A percentile compares a stretch with the other conserved stretches of the same genome.
These are phyloP conservation scores for Yamadazyma pseudoaaseri DNA, from an alignment of 1,139 yeast species.

Conservation along the genomic window DNA sequence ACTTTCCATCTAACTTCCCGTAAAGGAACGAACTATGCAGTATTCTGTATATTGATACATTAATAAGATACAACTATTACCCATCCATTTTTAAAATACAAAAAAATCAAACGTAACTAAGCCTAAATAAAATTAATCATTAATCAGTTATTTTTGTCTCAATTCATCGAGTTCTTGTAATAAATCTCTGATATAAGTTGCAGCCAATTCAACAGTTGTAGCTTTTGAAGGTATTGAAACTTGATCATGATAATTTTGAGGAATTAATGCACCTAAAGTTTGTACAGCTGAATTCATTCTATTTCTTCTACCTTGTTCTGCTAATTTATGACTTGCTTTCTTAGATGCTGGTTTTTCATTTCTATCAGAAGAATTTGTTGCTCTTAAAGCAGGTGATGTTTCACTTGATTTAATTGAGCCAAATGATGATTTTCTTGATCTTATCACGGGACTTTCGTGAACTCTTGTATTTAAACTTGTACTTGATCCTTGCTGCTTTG, in stretches of 20 bases:
- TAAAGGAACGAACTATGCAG: too few species aligned
- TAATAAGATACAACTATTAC: too few species aligned
- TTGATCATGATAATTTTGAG: slow-evolving; percentile 57
- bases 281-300: slow-evolving; percentile 85
- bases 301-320: slow-evolving; percentile 94
- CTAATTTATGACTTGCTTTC: slow-evolving; percentile 84
- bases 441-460: slow-evolving; percentile 10
- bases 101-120: too few species aligned
- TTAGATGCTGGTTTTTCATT: slow-evolving; percentile 42
- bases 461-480: neutral
- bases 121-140: too few species aligned
- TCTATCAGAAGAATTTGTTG: slow-evolving; percentile 11
- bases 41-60: too few species aligned
- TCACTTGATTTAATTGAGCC: slow-evolving; percentile 16
- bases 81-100: too few species aligned
- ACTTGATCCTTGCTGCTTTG: slow-evolving; percentile 28
- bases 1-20: too few species aligned
- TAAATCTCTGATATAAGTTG: slow-evolving; percentile 61
- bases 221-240: slow-evolving; percentile 80
- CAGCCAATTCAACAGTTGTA: slow-evolving; percentile 89
- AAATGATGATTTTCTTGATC: slow-evolving; percentile 18
- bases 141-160: too few species aligned
- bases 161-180: slow-evolving; percentile 45
- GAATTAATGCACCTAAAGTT: slow-evolving; percentile 68
- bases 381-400: slow-evolving; percentile 18